Evolutionary conservation across 345 rosid species (phyloP).

Genomic region (Moringa oleifera): DNA sequence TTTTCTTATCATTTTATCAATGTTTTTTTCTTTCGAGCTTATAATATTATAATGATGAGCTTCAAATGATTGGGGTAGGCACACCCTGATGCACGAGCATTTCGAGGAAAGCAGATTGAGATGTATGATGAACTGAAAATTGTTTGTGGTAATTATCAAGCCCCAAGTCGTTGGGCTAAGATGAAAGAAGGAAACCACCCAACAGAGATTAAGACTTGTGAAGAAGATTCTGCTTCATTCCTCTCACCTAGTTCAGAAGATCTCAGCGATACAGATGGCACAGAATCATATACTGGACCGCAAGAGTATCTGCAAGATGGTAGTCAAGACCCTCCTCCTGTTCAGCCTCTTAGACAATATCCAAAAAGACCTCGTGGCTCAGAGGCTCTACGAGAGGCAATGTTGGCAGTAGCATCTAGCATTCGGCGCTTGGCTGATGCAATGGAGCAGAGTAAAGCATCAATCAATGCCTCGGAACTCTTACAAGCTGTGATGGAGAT

Average conservation of each 20-base stretch:
- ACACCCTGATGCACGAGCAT: constrained; percentile 71
- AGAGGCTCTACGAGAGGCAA: constrained; percentile 66
- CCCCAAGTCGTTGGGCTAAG: constrained; percentile 59
- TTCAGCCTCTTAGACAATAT: constrained; percentile 50
- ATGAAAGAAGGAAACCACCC: constrained; percentile 53
- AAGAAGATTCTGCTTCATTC: constrained; percentile 70
- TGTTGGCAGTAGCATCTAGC: constrained; percentile 70
- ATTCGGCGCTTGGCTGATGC: constrained; percentile 72
- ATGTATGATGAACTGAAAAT: constrained; percentile 79
- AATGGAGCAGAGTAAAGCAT: constrained; percentile 48
- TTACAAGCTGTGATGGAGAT: constrained; percentile 78
- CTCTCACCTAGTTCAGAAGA: constrained; percentile 58
- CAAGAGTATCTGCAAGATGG: constrained; percentile 49
- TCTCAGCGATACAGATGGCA: constrained; percentile 75
- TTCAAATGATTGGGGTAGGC: constrained; percentile 38
- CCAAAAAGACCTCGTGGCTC: constrained; percentile 48
- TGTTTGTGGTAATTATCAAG: constrained; percentile 79
- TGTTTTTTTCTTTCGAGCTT: no score
- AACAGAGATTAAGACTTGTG: constrained; percentile 40
- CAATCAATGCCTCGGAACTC: constrained; percentile 50
- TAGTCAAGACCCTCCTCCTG: constrained; percentile 47
- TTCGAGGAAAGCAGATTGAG: constrained; percentile 76
- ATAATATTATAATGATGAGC: not conserved
- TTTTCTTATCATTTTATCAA: no score
- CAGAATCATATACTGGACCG: constrained; percentile 54